Conservation (phyloP, 768 basidiomycete genomes). For the Calocera viscosa region DNA sequence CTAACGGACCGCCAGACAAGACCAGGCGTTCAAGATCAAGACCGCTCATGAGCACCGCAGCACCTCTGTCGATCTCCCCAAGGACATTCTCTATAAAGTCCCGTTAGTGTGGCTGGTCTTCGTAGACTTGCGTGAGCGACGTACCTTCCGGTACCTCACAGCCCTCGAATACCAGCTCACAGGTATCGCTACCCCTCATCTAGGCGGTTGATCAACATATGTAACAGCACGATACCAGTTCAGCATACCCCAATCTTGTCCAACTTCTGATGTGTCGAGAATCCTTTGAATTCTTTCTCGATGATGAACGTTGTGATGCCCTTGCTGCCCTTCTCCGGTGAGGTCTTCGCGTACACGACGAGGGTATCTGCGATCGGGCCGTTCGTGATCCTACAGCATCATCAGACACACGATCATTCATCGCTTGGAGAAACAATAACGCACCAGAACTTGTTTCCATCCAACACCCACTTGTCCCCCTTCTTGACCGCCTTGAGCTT, state of each 20-base stretch:
- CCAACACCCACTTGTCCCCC: constrained; percentile 62
- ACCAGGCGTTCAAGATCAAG: constrained; percentile 86
- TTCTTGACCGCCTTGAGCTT: constrained; percentile 65
- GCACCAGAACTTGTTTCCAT: constrained; percentile 89
- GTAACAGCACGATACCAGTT: background rate
- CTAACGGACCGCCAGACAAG: constrained; percentile 81
- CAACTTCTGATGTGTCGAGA: constrained; percentile 78
- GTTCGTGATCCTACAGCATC: constrained; percentile 69
- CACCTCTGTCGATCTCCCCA: constrained; percentile 67
- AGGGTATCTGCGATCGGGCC: constrained; percentile 83
- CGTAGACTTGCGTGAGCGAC: constrained; percentile 13
- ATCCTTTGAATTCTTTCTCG: constrained; percentile 69
- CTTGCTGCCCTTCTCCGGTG: constrained; percentile 61
- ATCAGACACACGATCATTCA: background rate
- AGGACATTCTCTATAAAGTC: constrained; percentile 59
- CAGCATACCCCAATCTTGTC: constrained; percentile 67
- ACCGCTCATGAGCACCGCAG: constrained; percentile 84
- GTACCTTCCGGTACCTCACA: constrained; percentile 79
- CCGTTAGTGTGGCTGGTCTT: constrained; percentile 5
- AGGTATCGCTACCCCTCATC: constrained; percentile 93
- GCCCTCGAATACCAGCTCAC: constrained; percentile 83
- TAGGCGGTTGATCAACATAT: constrained; percentile 14
- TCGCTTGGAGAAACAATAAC: constrained; percentile 19
- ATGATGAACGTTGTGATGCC: constrained; percentile 89
- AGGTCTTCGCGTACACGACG: constrained; percentile 85